Conservation (phyloP, 2,329 filamentous ascomycete genomes). For the Exserohilum turcica region DNA sequence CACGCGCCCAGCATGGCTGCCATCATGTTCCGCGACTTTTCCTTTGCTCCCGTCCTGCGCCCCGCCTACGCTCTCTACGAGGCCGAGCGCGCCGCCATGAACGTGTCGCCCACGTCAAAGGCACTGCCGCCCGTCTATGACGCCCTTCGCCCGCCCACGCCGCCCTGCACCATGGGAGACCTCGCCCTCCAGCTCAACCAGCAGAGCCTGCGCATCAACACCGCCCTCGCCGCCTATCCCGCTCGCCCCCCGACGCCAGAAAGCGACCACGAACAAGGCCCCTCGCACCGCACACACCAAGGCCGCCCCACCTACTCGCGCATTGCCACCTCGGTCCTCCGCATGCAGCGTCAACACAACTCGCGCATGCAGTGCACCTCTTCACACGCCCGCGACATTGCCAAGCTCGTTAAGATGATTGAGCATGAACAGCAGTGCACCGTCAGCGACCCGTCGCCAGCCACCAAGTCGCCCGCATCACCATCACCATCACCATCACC, state of each 20-base stretch:
- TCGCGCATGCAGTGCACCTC: constrained; percentile 49
- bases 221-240: constrained; percentile 12
- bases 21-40: constrained; percentile 49
- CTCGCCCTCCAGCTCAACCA: constrained; percentile 43
- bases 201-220: constrained; percentile 40
- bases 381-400: constrained; percentile 49
- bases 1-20: constrained; percentile 9
- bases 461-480: constrained; percentile 8
- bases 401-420: constrained; percentile 51
- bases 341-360: constrained; percentile 50
- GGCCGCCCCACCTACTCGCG: constrained; percentile 33
- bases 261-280: constrained; percentile 25
- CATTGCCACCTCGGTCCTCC: constrained; percentile 45
- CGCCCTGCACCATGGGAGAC: constrained; percentile 44
- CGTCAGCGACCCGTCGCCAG: constrained; percentile 28
- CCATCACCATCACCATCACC: too few relatives aligned
- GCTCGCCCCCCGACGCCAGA: constrained; percentile 33
- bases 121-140: constrained; percentile 10
- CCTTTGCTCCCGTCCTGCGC: constrained; percentile 45
- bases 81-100: constrained; percentile 38
- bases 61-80: constrained; percentile 32
- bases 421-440: constrained; percentile 52
- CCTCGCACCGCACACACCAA: constrained; percentile 17
- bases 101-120: constrained; percentile 42
- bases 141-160: constrained; percentile 30